Conservation (phyloP, 2,329 filamentous ascomycete genomes). For the Paecilomyces fulvus region DNA sequence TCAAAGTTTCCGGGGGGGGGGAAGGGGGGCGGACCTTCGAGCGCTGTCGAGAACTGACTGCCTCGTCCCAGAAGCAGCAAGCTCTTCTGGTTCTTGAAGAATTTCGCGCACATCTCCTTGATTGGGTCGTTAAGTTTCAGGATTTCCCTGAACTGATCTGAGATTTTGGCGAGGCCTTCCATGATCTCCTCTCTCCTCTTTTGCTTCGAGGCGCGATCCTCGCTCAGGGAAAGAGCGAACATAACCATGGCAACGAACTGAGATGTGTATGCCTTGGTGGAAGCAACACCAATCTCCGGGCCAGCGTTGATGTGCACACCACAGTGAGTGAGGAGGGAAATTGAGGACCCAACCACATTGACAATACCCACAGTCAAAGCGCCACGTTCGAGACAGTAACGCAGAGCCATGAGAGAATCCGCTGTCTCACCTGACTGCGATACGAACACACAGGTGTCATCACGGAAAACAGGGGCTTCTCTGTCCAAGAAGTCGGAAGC, state of each 20-base stretch:
- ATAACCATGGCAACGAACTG: constrained; percentile 99
- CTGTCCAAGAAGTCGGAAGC: constrained; percentile 97
- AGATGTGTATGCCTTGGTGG: constrained; percentile 98
- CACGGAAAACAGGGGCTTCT: constrained; percentile 95
- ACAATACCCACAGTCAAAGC: constrained; percentile 96
- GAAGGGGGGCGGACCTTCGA: constrained; percentile 57
- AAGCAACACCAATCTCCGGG: constrained; percentile 96
- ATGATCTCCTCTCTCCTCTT: constrained; percentile 92
- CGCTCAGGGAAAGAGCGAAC: constrained; percentile 92
- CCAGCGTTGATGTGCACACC: constrained; percentile 99
- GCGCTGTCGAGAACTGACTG: constrained; percentile 89
- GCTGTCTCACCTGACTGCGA: constrained; percentile 98
- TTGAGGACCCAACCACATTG: constrained; percentile 96
- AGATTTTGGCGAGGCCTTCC: constrained; percentile 79
- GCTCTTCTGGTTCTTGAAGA: constrained; percentile 95
- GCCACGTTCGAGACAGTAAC: constrained; percentile 96
- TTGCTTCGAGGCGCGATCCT: constrained; percentile 92
- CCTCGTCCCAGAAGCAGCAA: constrained; percentile 87
- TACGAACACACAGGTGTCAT: constrained; percentile 97
- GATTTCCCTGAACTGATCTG: constrained; percentile 84
- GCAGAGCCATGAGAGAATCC: constrained; percentile 91
- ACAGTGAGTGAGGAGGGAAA: constrained; percentile 97
- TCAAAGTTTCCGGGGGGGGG: not conserved
- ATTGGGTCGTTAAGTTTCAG: constrained; percentile 86
- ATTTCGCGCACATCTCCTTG: constrained; percentile 86